phyloP scores from a whole-genome alignment of 2,329 filamentous ascomycete genomes.

The Ophiostoma quercus region DNA sequence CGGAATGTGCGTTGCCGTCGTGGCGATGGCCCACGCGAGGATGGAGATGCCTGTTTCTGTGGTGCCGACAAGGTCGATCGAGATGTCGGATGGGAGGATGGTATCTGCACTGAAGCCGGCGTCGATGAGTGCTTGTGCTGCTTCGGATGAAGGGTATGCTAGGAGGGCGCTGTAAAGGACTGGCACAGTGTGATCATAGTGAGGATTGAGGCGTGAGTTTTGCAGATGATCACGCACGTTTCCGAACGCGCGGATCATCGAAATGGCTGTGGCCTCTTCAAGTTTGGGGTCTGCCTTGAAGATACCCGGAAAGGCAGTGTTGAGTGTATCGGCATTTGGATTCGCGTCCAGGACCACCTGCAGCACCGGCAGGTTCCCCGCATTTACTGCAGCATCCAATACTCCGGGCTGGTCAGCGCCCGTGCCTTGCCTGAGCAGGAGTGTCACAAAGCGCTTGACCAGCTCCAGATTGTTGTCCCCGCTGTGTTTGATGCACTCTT shows the following conservation, averaged over 20 bases:
- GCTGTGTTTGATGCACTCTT: background rate
- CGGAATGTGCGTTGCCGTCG: background rate
- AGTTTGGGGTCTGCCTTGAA: background rate
- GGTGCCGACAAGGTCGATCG: background rate
- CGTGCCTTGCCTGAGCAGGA: background rate
- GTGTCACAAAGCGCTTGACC: background rate
- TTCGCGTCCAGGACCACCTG: background rate
- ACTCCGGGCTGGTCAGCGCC: background rate
- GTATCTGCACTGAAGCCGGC: background rate
- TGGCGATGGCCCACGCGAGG: background rate
- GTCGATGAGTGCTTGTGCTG: background rate
- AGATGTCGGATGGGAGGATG: background rate
- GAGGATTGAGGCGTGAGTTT: background rate
- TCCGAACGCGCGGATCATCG: background rate
- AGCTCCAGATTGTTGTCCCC: background rate
- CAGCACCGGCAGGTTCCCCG: background rate
- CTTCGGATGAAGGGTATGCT: background rate
- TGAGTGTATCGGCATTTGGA: background rate
- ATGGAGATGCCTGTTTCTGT: background rate
- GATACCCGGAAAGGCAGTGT: background rate
- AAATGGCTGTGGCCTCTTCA: background rate
- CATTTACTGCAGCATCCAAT: background rate
- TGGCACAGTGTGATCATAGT: background rate
- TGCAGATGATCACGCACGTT: background rate
- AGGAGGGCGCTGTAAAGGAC: background rate